Percentiles rank a stretch among this genome's conserved stretches.
phyloP scores from a whole-genome alignment of 192 early-diverging fungal genomes.

The Dissophora globulifera region DNA sequence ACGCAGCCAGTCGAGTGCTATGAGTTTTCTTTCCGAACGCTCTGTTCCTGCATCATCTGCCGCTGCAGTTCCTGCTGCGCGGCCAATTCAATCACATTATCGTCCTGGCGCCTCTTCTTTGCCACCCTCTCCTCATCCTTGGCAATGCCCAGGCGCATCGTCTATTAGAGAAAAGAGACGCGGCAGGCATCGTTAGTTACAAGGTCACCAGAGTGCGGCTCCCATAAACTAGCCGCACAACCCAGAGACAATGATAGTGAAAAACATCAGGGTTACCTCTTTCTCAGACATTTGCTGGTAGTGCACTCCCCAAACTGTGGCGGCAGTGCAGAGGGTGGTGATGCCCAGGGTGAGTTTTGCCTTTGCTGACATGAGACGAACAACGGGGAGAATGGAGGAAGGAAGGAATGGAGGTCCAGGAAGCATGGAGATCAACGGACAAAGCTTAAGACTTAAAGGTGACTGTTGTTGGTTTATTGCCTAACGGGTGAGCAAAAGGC shows the following conservation, averaged over 20 bases:
- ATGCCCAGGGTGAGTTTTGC: slow-evolving; percentile 51
- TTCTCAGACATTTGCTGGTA: slow-evolving; percentile 55
- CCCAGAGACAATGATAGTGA: no score
- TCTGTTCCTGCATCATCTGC: slow-evolving; percentile 49
- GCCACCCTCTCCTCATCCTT: slow-evolving; percentile 51
- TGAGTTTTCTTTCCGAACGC: slow-evolving; percentile 22
- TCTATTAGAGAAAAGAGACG: no score
- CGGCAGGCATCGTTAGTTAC: no score
- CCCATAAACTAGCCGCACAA: no score
- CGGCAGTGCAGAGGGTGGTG: slow-evolving; percentile 38
- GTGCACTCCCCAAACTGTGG: slow-evolving; percentile 47
- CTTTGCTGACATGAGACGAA: slow-evolving; percentile 42
- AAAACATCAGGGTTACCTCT: slow-evolving; percentile 23
- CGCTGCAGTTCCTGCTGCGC: slow-evolving; percentile 50
- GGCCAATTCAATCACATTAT: slow-evolving; percentile 52
- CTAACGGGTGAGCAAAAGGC: no score
- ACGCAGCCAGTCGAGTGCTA: not conserved
- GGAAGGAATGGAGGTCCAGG: no score
- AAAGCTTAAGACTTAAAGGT: not conserved
- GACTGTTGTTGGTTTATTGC: slow-evolving; percentile 3
- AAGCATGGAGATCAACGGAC: no score
- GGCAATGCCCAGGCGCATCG: slow-evolving; percentile 45
- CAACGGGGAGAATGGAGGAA: not conserved
- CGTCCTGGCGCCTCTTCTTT: slow-evolving; percentile 52
- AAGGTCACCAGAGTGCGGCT: no score